Evolutionary conservation across 2,329 filamentous ascomycete species (phyloP), one percentile per base, ranked within the genome.

Genomic region (Alternaria brassicicola): DNA sequence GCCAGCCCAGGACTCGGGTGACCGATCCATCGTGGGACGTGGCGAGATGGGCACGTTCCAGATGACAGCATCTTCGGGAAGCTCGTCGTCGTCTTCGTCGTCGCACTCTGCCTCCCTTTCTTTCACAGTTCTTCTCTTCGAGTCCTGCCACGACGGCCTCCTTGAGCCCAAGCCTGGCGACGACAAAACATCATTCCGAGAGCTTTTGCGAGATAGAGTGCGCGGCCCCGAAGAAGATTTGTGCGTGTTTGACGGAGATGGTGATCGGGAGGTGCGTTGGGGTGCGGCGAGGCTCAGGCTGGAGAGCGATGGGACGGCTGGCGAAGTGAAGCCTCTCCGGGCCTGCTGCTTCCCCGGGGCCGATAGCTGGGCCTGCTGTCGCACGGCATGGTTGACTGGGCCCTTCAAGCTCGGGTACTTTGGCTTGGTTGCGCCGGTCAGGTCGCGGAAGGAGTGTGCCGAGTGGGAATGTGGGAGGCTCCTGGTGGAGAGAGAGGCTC

Each of bases 41-140:
- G 91, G 91, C 0, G 91, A 93, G 43, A 95, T 86, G 5, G 91
- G 91, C 2, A 95, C 88, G 64, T 95, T 95, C 78, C 92, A 90
- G 45, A 95, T 84, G 51, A 93, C 84, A 23, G 91, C 85, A 52
- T 91, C 90, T 25, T 93, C 90, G 0, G 91, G 91, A 28, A 95
- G 88, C 56, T 85, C 83, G 61, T 91, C 83, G 61, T 91, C 87
- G 43, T 72, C 72, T 52, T 86, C 88, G 52, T 93, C 89, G 65
- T 93, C 89, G 66, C 92, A 93, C 71, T 94, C 91, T 53, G 86
- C 85, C 73, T 95, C 91, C 51, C 92, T 81, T 68, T 93, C 87
- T 59, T 88, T 79, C 1, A 86, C 82, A 0, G 88, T 87, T 75
- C 92, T 94, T 56, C 88, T 83, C 30, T 68, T 65, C 42, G 81